phyloP scores from a whole-genome alignment of 2,329 filamentous ascomycete genomes.

The Kalmusia sp. region DNA sequence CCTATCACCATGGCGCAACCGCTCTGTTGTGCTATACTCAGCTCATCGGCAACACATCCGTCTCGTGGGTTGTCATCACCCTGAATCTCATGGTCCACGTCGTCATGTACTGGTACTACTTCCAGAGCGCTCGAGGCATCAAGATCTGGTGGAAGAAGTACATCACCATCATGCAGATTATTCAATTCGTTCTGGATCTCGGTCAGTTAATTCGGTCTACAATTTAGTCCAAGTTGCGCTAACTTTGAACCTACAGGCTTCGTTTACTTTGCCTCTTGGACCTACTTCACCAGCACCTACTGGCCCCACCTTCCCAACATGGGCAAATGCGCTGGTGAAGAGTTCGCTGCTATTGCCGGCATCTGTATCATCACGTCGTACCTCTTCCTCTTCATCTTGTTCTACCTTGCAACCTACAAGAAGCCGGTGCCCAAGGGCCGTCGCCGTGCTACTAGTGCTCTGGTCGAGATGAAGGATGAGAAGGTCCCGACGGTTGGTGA shows the following conservation, averaged over 20 bases:
- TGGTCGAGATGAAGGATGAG: slow-evolving; percentile 83
- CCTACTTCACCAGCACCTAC: slow-evolving; percentile 94
- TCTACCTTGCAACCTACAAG: slow-evolving; percentile 97
- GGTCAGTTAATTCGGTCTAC: slow-evolving; percentile 62
- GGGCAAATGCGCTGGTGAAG: slow-evolving; percentile 91
- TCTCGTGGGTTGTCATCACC: slow-evolving; percentile 93
- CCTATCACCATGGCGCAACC: slow-evolving; percentile 97
- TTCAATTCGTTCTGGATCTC: slow-evolving; percentile 96
- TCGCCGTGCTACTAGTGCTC: slow-evolving; percentile 80
- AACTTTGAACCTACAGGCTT: slow-evolving; percentile 68
- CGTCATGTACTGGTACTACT: slow-evolving; percentile 99
- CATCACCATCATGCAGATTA: slow-evolving; percentile 96
- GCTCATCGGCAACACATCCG: slow-evolving; percentile 88
- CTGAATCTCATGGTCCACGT: slow-evolving; percentile 95
- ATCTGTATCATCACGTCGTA: slow-evolving; percentile 94
- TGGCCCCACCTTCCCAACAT: slow-evolving; percentile 82
- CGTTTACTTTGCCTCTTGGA: slow-evolving; percentile 99
- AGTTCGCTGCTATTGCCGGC: slow-evolving; percentile 92
- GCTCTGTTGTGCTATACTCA: slow-evolving; percentile 98
- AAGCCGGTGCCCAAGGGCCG: slow-evolving; percentile 77
- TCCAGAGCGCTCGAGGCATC: slow-evolving; percentile 95
- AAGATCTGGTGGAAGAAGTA: slow-evolving; percentile 99
- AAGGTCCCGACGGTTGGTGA: slow-evolving; percentile 64
- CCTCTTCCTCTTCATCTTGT: slow-evolving; percentile 97
- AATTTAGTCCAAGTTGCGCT: slow-evolving; percentile 11